Conservation (phyloP, 768 basidiomycete genomes). For the Galerina marginata region DNA sequence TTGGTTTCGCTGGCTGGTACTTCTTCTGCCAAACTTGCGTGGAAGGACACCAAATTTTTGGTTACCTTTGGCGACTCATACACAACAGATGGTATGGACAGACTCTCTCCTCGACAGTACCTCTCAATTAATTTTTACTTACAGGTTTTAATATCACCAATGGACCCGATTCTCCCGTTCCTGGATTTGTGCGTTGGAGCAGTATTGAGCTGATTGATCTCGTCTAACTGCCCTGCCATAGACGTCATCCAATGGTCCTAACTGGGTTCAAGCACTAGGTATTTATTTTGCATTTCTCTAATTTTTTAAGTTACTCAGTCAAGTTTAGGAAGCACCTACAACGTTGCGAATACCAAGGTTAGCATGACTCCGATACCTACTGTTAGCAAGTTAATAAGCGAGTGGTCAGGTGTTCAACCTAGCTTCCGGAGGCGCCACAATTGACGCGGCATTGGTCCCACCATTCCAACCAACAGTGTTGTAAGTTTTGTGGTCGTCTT, state of each 20-base stretch:
- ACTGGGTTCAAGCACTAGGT: conserved; percentile 65
- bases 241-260: conserved; percentile 67
- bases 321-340: conserved; percentile 52
- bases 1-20: conserved; percentile 10
- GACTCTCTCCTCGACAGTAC: neutral
- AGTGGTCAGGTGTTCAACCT: conserved; percentile 47
- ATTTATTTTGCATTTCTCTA: conserved; percentile 8
- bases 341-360: conserved; percentile 58
- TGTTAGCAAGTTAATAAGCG: neutral
- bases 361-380: neutral
- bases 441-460: conserved; percentile 56
- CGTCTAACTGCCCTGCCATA: conserved; percentile 20
- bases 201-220: neutral
- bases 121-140: neutral
- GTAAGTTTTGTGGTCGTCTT: conserved; percentile 22
- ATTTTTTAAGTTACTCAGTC: neutral
- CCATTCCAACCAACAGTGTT: conserved; percentile 53
- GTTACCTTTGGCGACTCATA: conserved; percentile 72
- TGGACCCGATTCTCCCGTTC: conserved; percentile 55
- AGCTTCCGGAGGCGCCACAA: conserved; percentile 65
- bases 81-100: conserved; percentile 46
- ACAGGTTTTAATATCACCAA: conserved; percentile 63
- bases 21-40: conserved; percentile 42
- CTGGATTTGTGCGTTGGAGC: conserved; percentile 49
- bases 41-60: conserved; percentile 59